These are phyloP conservation scores for Fusarium staphyleae DNA, from an alignment of 2,329 filamentous ascomycete species.

Conservation along the genomic window DNA sequence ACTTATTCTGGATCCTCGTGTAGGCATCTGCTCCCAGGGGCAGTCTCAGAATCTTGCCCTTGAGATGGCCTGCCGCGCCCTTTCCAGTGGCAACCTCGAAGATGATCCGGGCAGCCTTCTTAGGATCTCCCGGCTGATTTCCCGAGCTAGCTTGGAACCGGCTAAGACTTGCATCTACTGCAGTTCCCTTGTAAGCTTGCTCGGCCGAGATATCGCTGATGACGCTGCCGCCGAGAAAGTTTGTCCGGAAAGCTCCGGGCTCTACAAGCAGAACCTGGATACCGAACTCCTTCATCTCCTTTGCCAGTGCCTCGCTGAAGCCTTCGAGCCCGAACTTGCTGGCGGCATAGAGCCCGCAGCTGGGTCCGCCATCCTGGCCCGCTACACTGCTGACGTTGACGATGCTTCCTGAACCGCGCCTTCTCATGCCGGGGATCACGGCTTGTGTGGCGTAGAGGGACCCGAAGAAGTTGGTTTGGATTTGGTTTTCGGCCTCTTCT, in stretches of 20 bases:
- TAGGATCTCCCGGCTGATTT: slow-evolving; percentile 51
- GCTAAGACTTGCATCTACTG: slow-evolving; percentile 35
- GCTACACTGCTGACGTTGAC: slow-evolving; percentile 57
- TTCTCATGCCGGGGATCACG: slow-evolving; percentile 56
- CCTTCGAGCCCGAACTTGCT: slow-evolving; percentile 55
- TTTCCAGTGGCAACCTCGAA: slow-evolving; percentile 47
- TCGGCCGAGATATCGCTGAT: slow-evolving; percentile 31
- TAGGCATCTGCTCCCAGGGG: slow-evolving; percentile 48
- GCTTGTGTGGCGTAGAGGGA: slow-evolving; percentile 56
- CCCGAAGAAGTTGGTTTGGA: slow-evolving; percentile 59
- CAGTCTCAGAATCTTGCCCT: slow-evolving; percentile 44
- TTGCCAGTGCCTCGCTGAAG: slow-evolving; percentile 51
- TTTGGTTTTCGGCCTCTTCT: slow-evolving; percentile 50
- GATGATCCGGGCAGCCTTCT: slow-evolving; percentile 48
- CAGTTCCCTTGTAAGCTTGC: slow-evolving; percentile 42
- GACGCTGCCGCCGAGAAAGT: slow-evolving; percentile 48
- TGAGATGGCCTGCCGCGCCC: slow-evolving; percentile 39
- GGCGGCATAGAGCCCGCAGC: slow-evolving; percentile 53
- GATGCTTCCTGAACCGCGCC: slow-evolving; percentile 50
- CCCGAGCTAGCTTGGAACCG: slow-evolving; percentile 40
- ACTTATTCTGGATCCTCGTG: slow-evolving; percentile 38
- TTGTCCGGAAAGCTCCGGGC: slow-evolving; percentile 59
- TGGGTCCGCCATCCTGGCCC: slow-evolving; percentile 49
- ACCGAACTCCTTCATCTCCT: slow-evolving; percentile 53
- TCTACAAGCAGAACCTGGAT: slow-evolving; percentile 56